Percentiles rank a stretch among this genome's conserved stretches.
phyloP scores from a whole-genome alignment of 208 protist species.

The Trypanosomatidae sp. region DNA sequence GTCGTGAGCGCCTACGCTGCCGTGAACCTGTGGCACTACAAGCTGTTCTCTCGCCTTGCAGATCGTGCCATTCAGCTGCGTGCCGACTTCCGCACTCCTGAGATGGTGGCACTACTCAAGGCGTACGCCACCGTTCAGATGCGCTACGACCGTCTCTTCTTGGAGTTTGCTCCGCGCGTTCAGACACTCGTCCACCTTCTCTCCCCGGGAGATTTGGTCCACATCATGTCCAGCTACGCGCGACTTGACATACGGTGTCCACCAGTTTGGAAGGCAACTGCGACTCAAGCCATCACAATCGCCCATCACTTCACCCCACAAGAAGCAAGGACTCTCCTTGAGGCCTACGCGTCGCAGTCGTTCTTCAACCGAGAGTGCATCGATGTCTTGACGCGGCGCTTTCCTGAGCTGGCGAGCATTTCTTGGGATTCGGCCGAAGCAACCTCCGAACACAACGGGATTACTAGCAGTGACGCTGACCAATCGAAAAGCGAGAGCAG shows the following conservation, averaged over 20 bases:
- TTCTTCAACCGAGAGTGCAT: constrained; percentile 31
- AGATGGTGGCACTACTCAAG: constrained; percentile 47
- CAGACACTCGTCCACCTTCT: constrained; percentile 64
- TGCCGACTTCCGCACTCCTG: constrained; percentile 47
- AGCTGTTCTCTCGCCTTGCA: constrained; percentile 76
- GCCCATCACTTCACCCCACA: constrained; percentile 34
- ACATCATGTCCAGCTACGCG: constrained; percentile 56
- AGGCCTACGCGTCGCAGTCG: constrained; percentile 27
- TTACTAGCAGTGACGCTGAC: too few species aligned
- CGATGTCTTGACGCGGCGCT: constrained; percentile 25
- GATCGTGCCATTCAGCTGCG: constrained; percentile 75
- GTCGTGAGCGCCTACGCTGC: constrained; percentile 75
- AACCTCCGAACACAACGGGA: background rate
- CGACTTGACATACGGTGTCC: constrained; percentile 38
- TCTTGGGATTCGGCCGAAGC: background rate
- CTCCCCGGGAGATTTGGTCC: constrained; percentile 34
- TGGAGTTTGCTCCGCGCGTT: constrained; percentile 63
- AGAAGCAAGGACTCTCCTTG: constrained; percentile 34
- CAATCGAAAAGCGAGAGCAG: background rate
- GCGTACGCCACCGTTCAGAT: constrained; percentile 75
- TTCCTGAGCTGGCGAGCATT: constrained; percentile 29
- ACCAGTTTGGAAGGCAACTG: constrained; percentile 51
- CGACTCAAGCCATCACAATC: constrained; percentile 32
- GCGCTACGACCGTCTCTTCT: constrained; percentile 76
- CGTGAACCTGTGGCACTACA: constrained; percentile 87